A percentile compares a stretch with the other conserved stretches of the same genome.
These are phyloP conservation scores for Schwanniomyces vanrijiae DNA, from an alignment of 805 yeast genomes.

Conservation along the genomic window DNA sequence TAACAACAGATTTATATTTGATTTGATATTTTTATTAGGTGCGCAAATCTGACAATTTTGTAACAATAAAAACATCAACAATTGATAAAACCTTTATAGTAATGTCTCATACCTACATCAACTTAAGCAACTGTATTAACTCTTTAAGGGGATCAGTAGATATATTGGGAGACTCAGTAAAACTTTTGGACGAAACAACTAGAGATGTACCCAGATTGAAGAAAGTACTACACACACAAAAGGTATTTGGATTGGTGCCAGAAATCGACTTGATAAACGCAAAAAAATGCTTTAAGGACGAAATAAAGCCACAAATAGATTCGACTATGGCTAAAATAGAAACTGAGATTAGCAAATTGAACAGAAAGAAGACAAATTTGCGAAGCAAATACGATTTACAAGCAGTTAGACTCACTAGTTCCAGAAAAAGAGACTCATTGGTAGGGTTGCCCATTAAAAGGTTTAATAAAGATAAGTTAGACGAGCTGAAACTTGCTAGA, in stretches of 20 bases:
- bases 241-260: conserved; percentile 52
- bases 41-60: not conserved
- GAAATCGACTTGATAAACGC: conserved; percentile 46
- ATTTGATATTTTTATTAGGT: not conserved
- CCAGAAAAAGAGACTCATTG: conserved; percentile 10
- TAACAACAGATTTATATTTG: not conserved
- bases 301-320: conserved; percentile 43
- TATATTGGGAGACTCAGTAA: conserved; percentile 32
- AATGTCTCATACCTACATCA: conserved; percentile 12
- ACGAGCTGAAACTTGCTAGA: conserved; percentile 35
- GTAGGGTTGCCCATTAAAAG: conserved; percentile 9
- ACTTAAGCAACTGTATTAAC: conserved; percentile 10
- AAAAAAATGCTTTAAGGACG: conserved; percentile 31
- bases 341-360: conserved; percentile 30
- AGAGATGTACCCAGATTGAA: conserved; percentile 41
- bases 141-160: conserved; percentile 34
- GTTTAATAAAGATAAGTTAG: conserved; percentile 20
- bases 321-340: conserved; percentile 29
- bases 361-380: conserved; percentile 30
- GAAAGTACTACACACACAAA: conserved; percentile 41
- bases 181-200: conserved; percentile 32
- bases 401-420: conserved; percentile 31
- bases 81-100: not conserved
- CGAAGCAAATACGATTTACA: conserved; percentile 41
- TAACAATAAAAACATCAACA: not conserved